Base-by-base conservation (phyloP, 2,329 filamentous ascomycete species). In the Trichoderma koningii region DNA sequence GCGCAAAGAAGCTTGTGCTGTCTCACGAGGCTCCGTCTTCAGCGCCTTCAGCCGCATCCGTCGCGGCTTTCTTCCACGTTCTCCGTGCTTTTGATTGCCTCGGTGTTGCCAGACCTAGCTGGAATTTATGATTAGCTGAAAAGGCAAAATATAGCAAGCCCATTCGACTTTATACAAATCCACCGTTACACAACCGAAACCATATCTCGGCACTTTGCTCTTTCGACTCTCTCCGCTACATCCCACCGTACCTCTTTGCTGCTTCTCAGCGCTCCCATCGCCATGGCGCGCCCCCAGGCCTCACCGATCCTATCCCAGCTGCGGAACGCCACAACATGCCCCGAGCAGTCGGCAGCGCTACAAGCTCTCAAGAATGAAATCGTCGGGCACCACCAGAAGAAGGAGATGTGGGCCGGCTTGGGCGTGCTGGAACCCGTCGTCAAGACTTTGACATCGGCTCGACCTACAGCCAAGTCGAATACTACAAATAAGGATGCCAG, bases 351-450 rank as follows among this genome's bases (percentile, higher is more conserved):
- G 47, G 79, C 82, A 28, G 85, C 88, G 56, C 82, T 97, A 51
- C 87, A 88, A 69, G 81, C 83, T 48, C 80, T 99, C 34, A 98
- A 97, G 80, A 95, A 97, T 76, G 90, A 95, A 68, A 85, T 96
- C 55, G 87, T 97, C 66, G 95, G 95, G 26, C 92, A 98, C 76
- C 84, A 90, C 41, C 88, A 94, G 76, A 89, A 89, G 75, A 99
- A 99, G 78, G 89, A 94, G 77, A 78, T 86, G 64, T 93, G 89
- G 81, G 83, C 97, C 47, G 82, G 81, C 65, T 79, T 86, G 63
- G 93, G 93, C 19, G 81, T 91, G 30, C 77, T 95, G 53, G 83
- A 86, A 61, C 83, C 85, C 41, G 79, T 83, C 63, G 82, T 81
- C 72, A 78, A 74, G 70, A 81, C 80, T 67, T 80, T 84, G 74